A percentile compares a stretch with the other conserved stretches of the same genome.
These are phyloP conservation scores for Cicer cuneatum DNA, from an alignment of 306 rosid genomes.

Conservation along the genomic window DNA sequence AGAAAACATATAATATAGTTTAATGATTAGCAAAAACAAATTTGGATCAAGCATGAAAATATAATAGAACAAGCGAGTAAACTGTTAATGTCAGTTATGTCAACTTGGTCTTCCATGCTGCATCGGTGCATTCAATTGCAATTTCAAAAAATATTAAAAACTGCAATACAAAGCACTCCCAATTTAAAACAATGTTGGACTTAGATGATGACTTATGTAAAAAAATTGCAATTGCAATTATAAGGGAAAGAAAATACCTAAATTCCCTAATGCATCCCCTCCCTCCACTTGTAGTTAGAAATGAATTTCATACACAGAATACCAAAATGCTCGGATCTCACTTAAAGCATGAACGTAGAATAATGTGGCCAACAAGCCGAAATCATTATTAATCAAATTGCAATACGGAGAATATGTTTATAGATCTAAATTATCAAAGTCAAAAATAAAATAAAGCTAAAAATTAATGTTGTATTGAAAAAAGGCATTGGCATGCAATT, in stretches of 20 bases:
- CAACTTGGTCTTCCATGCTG: neutral
- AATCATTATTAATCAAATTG: constrained; percentile 18
- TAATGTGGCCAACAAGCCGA: constrained; percentile 12
- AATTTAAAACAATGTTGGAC: neutral
- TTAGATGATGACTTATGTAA: neutral
- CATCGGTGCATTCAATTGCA: neutral
- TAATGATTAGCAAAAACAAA: neutral
- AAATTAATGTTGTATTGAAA: constrained; percentile 8
- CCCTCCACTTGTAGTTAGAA: neutral
- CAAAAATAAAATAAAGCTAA: neutral
- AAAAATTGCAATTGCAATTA: neutral
- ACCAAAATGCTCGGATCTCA: constrained; percentile 48
- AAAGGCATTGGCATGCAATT: constrained; percentile 10
- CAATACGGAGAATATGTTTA: neutral
- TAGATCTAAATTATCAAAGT: constrained; percentile 28
- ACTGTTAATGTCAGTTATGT: constrained; percentile 2
- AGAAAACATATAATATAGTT: neutral
- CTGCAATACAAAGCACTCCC: neutral
- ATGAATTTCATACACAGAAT: constrained; percentile 1
- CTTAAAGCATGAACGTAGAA: neutral
- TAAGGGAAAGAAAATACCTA: constrained; percentile 8
- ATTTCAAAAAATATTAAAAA: neutral
- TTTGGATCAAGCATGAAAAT: constrained; percentile 15
- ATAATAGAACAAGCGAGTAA: neutral
- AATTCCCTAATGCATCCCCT: neutral